Evolutionary conservation across 1,139 yeast genomes (phyloP).

Genomic region (Keqinozyma sinolaborantium): DNA sequence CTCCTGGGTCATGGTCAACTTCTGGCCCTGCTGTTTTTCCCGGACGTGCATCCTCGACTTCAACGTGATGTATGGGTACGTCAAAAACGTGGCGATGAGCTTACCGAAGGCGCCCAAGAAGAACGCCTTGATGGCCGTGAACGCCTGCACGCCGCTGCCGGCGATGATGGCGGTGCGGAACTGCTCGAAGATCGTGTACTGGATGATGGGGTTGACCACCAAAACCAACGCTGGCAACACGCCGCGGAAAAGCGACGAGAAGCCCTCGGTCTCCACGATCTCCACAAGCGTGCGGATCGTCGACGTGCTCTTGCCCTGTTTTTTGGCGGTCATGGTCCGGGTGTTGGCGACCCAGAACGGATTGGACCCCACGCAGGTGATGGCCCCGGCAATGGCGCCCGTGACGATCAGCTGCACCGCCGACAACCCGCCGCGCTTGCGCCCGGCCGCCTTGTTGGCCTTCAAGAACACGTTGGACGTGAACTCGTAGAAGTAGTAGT

Average conservation of each 20-base stretch:
- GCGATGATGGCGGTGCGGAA: slow-evolving; percentile 63
- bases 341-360: slow-evolving; percentile 97
- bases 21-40: slow-evolving; percentile 30
- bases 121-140: slow-evolving; percentile 70
- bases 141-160: slow-evolving; percentile 41
- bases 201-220: slow-evolving; percentile 86
- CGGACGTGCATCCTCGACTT: slow-evolving; percentile 84
- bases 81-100: slow-evolving; percentile 77
- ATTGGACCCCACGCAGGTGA: slow-evolving; percentile 82
- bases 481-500: slow-evolving; percentile 86
- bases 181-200: slow-evolving; percentile 89
- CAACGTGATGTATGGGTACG: slow-evolving; percentile 89
- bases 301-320: slow-evolving; percentile 26
- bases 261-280: slow-evolving; percentile 70
- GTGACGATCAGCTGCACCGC: slow-evolving; percentile 73
- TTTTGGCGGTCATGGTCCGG: slow-evolving; percentile 64
- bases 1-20: slow-evolving; percentile 41
- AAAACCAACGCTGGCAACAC: slow-evolving; percentile 82
- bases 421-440: slow-evolving; percentile 39
- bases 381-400: slow-evolving; percentile 85
- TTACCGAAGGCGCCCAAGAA: slow-evolving; percentile 88
- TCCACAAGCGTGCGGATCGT: slow-evolving; percentile 56
- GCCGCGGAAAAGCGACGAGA: slow-evolving; percentile 73
- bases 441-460: slow-evolving; percentile 24
- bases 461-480: slow-evolving; percentile 54